Percentiles rank a stretch among this genome's conserved stretches.
phyloP scores from a whole-genome alignment of 2,329 filamentous ascomycete species.

The Calonectria crousiana region DNA sequence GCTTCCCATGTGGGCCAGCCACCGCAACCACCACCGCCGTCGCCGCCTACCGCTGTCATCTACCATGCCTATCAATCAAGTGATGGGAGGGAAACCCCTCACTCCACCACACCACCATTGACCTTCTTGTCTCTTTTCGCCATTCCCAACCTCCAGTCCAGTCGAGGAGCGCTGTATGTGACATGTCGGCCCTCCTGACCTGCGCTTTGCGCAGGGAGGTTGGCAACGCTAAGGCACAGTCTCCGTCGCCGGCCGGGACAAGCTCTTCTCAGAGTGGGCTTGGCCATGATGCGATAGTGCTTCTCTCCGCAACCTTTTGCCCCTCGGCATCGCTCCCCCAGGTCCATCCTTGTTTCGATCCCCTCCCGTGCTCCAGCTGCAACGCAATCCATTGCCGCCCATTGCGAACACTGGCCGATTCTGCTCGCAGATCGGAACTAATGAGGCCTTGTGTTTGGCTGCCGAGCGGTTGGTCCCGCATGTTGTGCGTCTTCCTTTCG shows the following conservation, averaged over 20 bases:
- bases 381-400: slow-evolving; percentile 4
- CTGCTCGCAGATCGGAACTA: slow-evolving; percentile 17
- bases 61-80: slow-evolving; percentile 5
- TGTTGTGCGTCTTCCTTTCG: slow-evolving; percentile 5
- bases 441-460: not conserved
- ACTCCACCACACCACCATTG: slow-evolving; percentile 14
- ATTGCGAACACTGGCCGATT: not conserved
- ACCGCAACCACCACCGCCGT: not conserved
- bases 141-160: not conserved
- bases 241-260: not conserved
- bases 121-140: slow-evolving; percentile 29
- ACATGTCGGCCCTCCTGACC: slow-evolving; percentile 3
- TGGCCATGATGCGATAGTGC: slow-evolving; percentile 8
- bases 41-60: slow-evolving; percentile 7
- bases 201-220: not conserved
- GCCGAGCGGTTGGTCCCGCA: slow-evolving; percentile 9
- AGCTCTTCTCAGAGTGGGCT: slow-evolving; percentile 4
- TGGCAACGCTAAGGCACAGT: slow-evolving; percentile 1
- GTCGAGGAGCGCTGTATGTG: not conserved
- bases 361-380: not conserved
- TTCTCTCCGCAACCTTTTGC: slow-evolving; percentile 1
- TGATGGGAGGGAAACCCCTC: slow-evolving; percentile 9
- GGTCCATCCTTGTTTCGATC: slow-evolving; percentile 15
- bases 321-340: not conserved
- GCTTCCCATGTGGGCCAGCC: slow-evolving; percentile 14